phyloP scores from a whole-genome alignment of 768 basidiomycete genomes.

The Rhodotorula kratochvilovae region DNA sequence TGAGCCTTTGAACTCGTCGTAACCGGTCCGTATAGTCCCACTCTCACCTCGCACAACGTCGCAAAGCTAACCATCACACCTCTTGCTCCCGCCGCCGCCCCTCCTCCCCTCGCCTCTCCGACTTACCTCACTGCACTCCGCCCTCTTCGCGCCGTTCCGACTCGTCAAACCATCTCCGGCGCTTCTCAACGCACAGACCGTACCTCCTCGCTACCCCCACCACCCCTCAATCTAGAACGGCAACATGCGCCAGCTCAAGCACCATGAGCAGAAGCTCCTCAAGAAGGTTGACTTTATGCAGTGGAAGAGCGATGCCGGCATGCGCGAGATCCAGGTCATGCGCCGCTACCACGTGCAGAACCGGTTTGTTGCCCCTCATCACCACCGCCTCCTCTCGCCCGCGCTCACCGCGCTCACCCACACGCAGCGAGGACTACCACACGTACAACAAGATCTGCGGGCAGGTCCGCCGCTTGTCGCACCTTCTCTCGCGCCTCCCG shows the following conservation, averaged over 20 bases:
- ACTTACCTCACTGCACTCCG: too few species aligned
- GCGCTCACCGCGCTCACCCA: not conserved
- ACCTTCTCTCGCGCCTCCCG: conserved; percentile 79
- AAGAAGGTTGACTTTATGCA: conserved; percentile 74
- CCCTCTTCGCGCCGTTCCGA: too few species aligned
- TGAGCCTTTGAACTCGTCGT: too few species aligned
- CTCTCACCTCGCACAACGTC: too few species aligned
- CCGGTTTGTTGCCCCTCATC: conserved; percentile 81
- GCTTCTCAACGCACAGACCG: too few species aligned
- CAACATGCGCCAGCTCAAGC: conserved; percentile 80
- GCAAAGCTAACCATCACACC: too few species aligned
- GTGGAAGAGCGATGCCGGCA: conserved; percentile 94
- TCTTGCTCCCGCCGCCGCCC: too few species aligned
- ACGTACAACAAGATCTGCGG: conserved; percentile 92
- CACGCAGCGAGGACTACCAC: conserved; percentile 48
- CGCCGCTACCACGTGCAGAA: conserved; percentile 92
- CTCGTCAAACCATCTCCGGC: too few species aligned
- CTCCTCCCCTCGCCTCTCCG: too few species aligned
- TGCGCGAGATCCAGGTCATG: conserved; percentile 89
- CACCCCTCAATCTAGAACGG: not conserved
- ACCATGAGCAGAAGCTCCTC: conserved; percentile 71
- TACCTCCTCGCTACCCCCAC: too few species aligned
- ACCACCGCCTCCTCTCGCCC: not conserved
- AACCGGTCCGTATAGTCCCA: too few species aligned
- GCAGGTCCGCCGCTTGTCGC: conserved; percentile 73